Evolutionary conservation across 352 stramenopile genomes (phyloP).

Genomic region (Globisporangium rhizosaccharum): DNA sequence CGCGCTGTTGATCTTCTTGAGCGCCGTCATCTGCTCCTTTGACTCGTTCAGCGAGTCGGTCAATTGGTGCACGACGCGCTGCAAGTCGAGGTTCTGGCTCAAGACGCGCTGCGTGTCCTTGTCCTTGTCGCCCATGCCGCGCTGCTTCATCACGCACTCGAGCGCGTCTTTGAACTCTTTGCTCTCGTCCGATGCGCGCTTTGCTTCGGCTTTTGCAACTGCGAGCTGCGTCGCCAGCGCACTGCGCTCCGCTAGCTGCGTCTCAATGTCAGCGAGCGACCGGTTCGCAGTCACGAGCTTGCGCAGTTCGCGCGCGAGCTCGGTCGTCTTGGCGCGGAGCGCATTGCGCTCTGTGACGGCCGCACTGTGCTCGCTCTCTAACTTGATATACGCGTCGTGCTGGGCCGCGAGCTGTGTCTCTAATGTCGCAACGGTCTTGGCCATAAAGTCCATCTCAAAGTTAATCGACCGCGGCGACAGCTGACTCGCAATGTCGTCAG

Average conservation of each 20-base stretch:
- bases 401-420: slow-evolving; percentile 31
- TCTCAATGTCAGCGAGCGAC: slow-evolving; percentile 45
- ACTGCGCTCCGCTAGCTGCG: slow-evolving; percentile 53
- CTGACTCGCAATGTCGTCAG: slow-evolving; percentile 22
- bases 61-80: slow-evolving; percentile 67
- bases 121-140: slow-evolving; percentile 57
- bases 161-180: slow-evolving; percentile 55
- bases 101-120: slow-evolving; percentile 55
- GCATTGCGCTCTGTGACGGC: slow-evolving; percentile 54
- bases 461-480: slow-evolving; percentile 23
- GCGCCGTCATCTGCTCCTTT: slow-evolving; percentile 60
- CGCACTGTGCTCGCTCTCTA: slow-evolving; percentile 33
- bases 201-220: slow-evolving; percentile 44
- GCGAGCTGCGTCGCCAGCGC: slow-evolving; percentile 49
- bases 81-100: slow-evolving; percentile 60
- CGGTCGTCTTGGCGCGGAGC: slow-evolving; percentile 38
- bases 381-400: slow-evolving; percentile 12
- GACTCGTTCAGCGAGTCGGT: slow-evolving; percentile 66
- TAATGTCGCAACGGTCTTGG: slow-evolving; percentile 29
- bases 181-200: slow-evolving; percentile 48
- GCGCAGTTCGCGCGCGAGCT: slow-evolving; percentile 57
- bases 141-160: slow-evolving; percentile 36
- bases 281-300: slow-evolving; percentile 43
- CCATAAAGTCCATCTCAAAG: slow-evolving; percentile 17
- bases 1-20: slow-evolving; percentile 72